phyloP scores from a whole-genome alignment of 176 grass and related monocot species.

The Raddia distichophylla region DNA sequence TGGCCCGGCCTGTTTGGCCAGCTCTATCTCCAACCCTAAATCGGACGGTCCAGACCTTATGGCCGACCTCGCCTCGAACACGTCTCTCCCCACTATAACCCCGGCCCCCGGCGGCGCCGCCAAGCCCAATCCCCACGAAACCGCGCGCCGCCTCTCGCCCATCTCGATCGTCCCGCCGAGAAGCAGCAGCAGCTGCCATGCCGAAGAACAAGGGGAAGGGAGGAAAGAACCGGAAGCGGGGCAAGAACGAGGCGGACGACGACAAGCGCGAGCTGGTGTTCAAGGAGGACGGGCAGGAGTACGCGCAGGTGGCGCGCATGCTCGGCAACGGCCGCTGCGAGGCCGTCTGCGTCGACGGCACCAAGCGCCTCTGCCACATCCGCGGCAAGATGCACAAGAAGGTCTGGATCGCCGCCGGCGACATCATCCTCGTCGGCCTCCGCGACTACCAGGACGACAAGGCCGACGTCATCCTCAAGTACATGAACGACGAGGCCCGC shows the following conservation, averaged over 20 bases:
- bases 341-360: conserved; percentile 65
- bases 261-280: conserved; percentile 91
- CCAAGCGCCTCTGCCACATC: conserved; percentile 69
- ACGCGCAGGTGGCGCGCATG: conserved; percentile 71
- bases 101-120: background rate
- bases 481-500: conserved; percentile 83
- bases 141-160: background rate
- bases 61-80: background rate
- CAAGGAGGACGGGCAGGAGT: conserved; percentile 94
- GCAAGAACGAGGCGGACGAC: conserved; percentile 88
- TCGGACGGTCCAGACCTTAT: background rate
- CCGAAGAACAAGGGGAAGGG: conserved; percentile 98
- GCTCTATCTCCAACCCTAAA: conserved; percentile 31
- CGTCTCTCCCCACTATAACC: background rate
- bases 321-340: conserved; percentile 67
- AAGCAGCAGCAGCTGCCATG: conserved; percentile 75
- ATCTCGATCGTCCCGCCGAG: conserved; percentile 33
- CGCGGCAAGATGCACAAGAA: conserved; percentile 50
- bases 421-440: conserved; percentile 70
- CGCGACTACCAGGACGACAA: conserved; percentile 94
- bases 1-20: too few relatives aligned
- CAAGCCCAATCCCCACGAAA: background rate
- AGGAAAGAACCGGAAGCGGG: conserved; percentile 92
- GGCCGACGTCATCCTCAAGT: conserved; percentile 90
- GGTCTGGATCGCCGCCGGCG: conserved; percentile 53